Conservation (phyloP, 805 yeast species). For the Saccharomycopsis fodiens region DNA sequence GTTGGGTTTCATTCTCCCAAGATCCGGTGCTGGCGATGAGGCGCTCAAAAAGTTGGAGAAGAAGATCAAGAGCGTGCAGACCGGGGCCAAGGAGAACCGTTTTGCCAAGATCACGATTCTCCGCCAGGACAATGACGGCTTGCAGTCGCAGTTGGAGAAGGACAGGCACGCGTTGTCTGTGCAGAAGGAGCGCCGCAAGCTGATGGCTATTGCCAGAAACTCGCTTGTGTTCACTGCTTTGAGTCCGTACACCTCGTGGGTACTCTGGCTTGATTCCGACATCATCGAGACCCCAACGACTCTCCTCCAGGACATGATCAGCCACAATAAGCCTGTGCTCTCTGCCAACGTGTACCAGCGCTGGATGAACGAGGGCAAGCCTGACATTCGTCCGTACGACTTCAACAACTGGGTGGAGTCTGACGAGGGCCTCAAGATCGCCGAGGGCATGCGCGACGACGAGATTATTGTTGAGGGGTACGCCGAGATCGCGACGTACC, state of each 20-base stretch:
- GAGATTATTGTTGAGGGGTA: slow-evolving; percentile 95
- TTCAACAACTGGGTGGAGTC: slow-evolving; percentile 92
- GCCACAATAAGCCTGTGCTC: slow-evolving; percentile 78
- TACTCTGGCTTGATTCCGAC: slow-evolving; percentile 94
- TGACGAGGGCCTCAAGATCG: slow-evolving; percentile 73
- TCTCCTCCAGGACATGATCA: slow-evolving; percentile 78
- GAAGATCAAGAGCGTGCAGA: slow-evolving; percentile 68
- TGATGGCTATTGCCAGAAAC: slow-evolving; percentile 93
- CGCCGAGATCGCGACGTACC: slow-evolving; percentile 84
- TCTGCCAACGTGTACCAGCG: slow-evolving; percentile 94
- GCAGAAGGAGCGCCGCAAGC: slow-evolving; percentile 81
- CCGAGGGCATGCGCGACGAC: slow-evolving; percentile 67
- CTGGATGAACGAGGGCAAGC: slow-evolving; percentile 43
- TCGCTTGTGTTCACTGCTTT: slow-evolving; percentile 82
- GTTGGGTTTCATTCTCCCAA: slow-evolving; percentile 87
- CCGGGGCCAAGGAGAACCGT: slow-evolving; percentile 51
- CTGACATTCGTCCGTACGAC: slow-evolving; percentile 79
- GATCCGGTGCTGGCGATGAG: slow-evolving; percentile 71
- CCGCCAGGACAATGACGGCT: slow-evolving; percentile 82
- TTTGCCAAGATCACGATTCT: slow-evolving; percentile 81
- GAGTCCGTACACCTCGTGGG: slow-evolving; percentile 89
- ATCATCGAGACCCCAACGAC: slow-evolving; percentile 81
- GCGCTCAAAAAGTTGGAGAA: slow-evolving; percentile 66
- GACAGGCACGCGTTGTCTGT: slow-evolving; percentile 83
- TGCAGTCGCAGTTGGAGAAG: slow-evolving; percentile 69